Evolutionary conservation across 208 protist species (phyloP), one percentile per base, ranked within the genome.

Genomic region (Naegleria lovaniensis): DNA sequence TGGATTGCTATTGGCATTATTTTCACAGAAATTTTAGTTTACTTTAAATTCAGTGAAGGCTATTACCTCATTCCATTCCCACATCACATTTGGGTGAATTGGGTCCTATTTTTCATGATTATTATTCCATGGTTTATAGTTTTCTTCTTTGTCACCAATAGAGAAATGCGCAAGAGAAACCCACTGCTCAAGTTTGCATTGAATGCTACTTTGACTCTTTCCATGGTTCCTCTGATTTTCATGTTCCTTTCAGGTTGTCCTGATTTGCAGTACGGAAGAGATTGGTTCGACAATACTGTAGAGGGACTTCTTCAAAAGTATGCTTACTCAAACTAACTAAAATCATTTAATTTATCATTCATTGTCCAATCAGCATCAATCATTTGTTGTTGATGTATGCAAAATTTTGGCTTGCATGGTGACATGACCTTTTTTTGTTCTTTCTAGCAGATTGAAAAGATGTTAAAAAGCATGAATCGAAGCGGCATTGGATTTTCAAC

Each of bases 191-290:
- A 39, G n/a, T 88, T 29, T 29, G 41, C 55, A 15, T 58, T 58
- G 22, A 88, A 88, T 58, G 43, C 43, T 58, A 33, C 40, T 29
- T 58, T 88, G 33, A 88, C 85, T 22, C 38, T 88, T 13, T 39
- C n/a, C 13, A 58, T 88, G 41, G 25, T 88, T n/a, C 85, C 85
- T 58, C 16, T 88, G 85, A 38, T 58, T 16, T 29, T 88, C 13
- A 88, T 88, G 85, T 88, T 88, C 19, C 4, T 88, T 16, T 39
- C 29, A n/a, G 85, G 41, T 39, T 88, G 39, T 5, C 85, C 85
- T n/a, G 85, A 88, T 88, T 15, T 88, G 5, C 19, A 58, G 33
- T 58, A 22, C 6, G 25, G 25, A 4, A 29, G 33, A 58, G 29
- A 29, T 13, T 11, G 40, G n/a, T 88, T 88, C 55, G 85, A 88